Conservation (phyloP, 345 rosid species). For the Streptanthus diversifolius region DNA sequence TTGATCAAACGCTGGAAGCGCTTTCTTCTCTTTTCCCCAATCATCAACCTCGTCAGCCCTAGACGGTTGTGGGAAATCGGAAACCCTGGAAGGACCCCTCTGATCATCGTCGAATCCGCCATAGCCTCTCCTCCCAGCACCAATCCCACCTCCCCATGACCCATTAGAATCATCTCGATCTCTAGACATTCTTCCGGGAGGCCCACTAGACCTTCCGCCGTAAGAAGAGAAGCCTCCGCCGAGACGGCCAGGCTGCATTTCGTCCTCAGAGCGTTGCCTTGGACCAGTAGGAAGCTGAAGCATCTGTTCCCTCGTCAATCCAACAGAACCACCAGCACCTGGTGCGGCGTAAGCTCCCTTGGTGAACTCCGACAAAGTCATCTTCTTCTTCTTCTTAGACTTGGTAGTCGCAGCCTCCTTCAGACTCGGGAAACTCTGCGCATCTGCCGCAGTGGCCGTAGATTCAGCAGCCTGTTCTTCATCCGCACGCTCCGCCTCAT, state of each 20-base stretch:
- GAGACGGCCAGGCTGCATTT: conserved; percentile 71
- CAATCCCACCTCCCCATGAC: conserved; percentile 52
- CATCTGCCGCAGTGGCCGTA: conserved; percentile 29
- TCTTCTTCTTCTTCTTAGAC: conserved; percentile 83
- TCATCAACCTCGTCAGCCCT: conserved; percentile 92
- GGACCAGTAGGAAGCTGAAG: conserved; percentile 90
- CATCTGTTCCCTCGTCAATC: conserved; percentile 79
- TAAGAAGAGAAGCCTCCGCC: conserved; percentile 82
- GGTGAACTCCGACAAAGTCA: conserved; percentile 63
- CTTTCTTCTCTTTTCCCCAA: conserved; percentile 73
- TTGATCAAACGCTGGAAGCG: conserved; percentile 52
- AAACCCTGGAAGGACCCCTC: conserved; percentile 70
- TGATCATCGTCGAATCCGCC: conserved; percentile 87
- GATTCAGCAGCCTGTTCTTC: conserved; percentile 51
- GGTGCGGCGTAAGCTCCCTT: conserved; percentile 34
- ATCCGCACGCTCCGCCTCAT: conserved; percentile 81
- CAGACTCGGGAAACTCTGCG: conserved; percentile 76
- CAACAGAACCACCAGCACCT: conserved; percentile 24
- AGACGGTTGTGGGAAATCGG: conserved; percentile 74
- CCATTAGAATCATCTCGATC: conserved; percentile 53
- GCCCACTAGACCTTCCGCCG: conserved; percentile 42
- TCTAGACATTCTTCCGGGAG: conserved; percentile 35
- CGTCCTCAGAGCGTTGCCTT: conserved; percentile 81
- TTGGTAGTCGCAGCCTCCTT: conserved; percentile 62
- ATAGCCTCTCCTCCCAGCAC: conserved; percentile 50